Evolutionary conservation across 352 stramenopile genomes (phyloP).

Genomic region (Pythium monospermum): DNA sequence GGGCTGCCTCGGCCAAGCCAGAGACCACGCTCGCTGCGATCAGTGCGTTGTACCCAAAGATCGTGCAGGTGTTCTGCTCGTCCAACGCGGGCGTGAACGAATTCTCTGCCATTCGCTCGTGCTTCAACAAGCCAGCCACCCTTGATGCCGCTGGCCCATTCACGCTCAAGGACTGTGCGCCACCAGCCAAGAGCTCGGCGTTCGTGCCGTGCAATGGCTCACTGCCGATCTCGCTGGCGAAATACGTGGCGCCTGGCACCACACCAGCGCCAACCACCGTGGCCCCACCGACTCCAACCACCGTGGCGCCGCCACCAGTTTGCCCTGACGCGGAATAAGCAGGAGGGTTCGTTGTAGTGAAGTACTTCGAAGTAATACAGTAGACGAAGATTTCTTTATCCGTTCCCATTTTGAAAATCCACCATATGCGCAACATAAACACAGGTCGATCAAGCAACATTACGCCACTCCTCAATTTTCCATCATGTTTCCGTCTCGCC

Average conservation of each 20-base stretch:
- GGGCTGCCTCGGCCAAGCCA: slow-evolving; percentile 26
- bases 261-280: slow-evolving; percentile 7
- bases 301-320: not conserved
- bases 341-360: no score
- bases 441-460: no score
- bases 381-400: no score
- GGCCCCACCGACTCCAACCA: slow-evolving; percentile 1
- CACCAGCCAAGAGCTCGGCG: slow-evolving; percentile 31
- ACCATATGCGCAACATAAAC: slow-evolving; percentile 4
- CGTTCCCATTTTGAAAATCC: no score
- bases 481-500: slow-evolving; percentile 6
- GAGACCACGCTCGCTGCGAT: slow-evolving; percentile 21
- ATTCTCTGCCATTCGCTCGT: slow-evolving; percentile 66
- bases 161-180: slow-evolving; percentile 46
- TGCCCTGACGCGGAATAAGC: no score
- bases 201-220: slow-evolving; percentile 45
- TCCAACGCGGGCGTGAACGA: slow-evolving; percentile 47
- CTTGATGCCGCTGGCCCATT: slow-evolving; percentile 36
- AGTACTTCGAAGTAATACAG: no score
- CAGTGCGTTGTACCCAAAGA: slow-evolving; percentile 46
- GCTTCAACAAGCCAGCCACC: slow-evolving; percentile 30
- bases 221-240: slow-evolving; percentile 38
- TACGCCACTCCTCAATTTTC: no score
- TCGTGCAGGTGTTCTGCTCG: slow-evolving; percentile 68
- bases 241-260: slow-evolving; percentile 33